Conservation (phyloP, 495 filamentous ascomycete genomes). For the Penicillium coprophilum region DNA sequence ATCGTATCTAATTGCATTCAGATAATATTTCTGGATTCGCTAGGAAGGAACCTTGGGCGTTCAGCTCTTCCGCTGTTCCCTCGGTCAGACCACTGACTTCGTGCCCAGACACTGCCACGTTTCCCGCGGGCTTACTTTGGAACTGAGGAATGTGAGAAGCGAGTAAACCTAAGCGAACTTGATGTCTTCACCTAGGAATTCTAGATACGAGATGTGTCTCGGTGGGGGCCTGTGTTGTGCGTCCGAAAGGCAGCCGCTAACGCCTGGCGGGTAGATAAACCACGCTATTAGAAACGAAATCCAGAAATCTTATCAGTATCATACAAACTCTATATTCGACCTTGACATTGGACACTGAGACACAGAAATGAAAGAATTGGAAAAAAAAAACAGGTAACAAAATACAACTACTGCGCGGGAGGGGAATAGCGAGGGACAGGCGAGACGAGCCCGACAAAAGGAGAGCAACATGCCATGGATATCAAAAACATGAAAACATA, state of each 20-base stretch:
- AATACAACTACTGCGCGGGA: not conserved
- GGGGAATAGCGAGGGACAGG: slow-evolving; percentile 1
- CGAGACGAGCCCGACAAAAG: not conserved
- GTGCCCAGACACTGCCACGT: slow-evolving; percentile 19
- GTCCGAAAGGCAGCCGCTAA: not conserved
- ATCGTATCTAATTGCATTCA: not conserved
- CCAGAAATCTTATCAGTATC: not conserved
- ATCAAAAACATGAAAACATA: slow-evolving; percentile 9
- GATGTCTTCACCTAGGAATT: not conserved
- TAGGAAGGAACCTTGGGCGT: not conserved
- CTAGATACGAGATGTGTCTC: not conserved
- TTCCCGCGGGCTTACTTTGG: slow-evolving; percentile 7
- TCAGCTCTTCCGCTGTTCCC: not conserved
- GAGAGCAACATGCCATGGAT: slow-evolving; percentile 4
- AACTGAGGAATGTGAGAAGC: slow-evolving; percentile 14
- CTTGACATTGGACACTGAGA: not conserved
- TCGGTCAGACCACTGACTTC: not conserved
- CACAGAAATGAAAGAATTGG: not conserved
- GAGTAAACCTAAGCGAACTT: slow-evolving; percentile 3
- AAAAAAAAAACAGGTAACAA: not conserved
- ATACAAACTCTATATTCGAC: not conserved
- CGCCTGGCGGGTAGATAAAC: not conserved
- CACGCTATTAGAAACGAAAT: not conserved
- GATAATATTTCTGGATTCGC: not conserved
- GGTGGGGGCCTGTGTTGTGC: not conserved